Evolutionary conservation across 441 rosid genomes (phyloP).

Genomic region (Arabidopsis hybrid): DNA sequence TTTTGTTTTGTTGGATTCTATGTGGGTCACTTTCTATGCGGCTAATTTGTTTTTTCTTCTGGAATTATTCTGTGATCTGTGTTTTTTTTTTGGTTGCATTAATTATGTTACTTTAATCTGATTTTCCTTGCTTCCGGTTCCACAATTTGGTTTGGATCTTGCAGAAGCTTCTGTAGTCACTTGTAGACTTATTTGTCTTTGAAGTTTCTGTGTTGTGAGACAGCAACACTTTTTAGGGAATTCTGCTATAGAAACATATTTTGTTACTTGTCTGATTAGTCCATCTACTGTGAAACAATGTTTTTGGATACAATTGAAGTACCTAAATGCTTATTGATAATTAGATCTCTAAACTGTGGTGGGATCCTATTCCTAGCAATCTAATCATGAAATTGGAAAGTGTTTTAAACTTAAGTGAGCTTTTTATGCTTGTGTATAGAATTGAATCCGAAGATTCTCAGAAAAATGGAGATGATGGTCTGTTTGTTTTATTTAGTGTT

Average conservation of each 20-base stretch:
- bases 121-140: slow-evolving; percentile 3
- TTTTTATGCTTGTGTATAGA: slow-evolving; percentile 6
- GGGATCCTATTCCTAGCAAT: slow-evolving; percentile 1
- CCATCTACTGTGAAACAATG: not conserved
- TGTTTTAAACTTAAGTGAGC: not conserved
- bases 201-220: not conserved
- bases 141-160: slow-evolving; percentile 32
- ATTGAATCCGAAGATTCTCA: slow-evolving; percentile 15
- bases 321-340: not conserved
- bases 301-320: slow-evolving; percentile 4
- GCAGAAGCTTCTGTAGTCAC: slow-evolving; percentile 26
- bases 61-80: slow-evolving; percentile 12
- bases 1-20: slow-evolving; percentile 11
- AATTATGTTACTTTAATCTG: slow-evolving; percentile 25
- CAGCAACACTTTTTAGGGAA: slow-evolving; percentile 4
- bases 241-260: slow-evolving; percentile 10
- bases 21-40: slow-evolving; percentile 31
- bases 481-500: slow-evolving; percentile 28
- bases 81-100: slow-evolving; percentile 24
- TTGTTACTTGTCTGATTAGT: slow-evolving; percentile 11
- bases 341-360: slow-evolving; percentile 7
- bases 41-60: slow-evolving; percentile 17
- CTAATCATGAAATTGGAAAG: not conserved
- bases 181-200: not conserved
- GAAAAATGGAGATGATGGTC: slow-evolving; percentile 31